Percentiles rank a stretch among this genome's conserved stretches.
Evolutionary conservation across 2,329 filamentous ascomycete species (phyloP).

Genomic region (Sclerotinia nivalis): DNA sequence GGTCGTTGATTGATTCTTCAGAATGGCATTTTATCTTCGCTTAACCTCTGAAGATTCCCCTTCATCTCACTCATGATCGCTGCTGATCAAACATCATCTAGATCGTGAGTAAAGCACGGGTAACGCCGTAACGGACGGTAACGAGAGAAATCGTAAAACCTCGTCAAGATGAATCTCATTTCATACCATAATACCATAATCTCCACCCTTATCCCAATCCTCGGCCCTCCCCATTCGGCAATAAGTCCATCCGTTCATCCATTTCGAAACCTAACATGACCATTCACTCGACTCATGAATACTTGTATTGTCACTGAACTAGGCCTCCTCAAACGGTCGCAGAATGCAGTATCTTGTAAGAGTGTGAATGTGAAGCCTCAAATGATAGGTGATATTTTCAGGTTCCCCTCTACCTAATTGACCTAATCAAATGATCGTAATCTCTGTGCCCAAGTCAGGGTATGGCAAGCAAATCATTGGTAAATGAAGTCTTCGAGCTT

Average conservation of each 20-base stretch:
- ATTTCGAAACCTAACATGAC: constrained; percentile 3
- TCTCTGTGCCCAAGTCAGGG: constrained; percentile 30
- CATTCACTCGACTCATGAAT: constrained; percentile 15
- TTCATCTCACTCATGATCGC: constrained; percentile 19
- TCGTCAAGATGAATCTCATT: neutral
- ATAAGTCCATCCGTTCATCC: constrained; percentile 6
- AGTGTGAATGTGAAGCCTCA: constrained; percentile 26
- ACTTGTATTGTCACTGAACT: constrained; percentile 17
- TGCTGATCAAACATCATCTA: constrained; percentile 18
- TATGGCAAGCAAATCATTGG: constrained; percentile 11
- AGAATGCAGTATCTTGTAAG: constrained; percentile 24
- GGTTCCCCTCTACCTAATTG: constrained; percentile 20
- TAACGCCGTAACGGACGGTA: neutral
- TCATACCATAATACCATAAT: constrained; percentile 6
- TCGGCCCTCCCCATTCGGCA: constrained; percentile 4
- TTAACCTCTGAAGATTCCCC: constrained; percentile 13
- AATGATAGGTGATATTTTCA: constrained; percentile 28
- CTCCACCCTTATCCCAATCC: constrained; percentile 10
- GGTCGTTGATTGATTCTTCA: neutral
- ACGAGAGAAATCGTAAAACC: neutral
- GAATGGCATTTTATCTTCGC: constrained; percentile 14
- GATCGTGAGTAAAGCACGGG: constrained; percentile 8
- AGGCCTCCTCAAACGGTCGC: constrained; percentile 21
- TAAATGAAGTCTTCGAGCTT: neutral
- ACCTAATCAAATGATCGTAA: constrained; percentile 31